Conservation (phyloP, 23 red algal genomes). For the Cyanidiococcus yangmingshanensis region DNA sequence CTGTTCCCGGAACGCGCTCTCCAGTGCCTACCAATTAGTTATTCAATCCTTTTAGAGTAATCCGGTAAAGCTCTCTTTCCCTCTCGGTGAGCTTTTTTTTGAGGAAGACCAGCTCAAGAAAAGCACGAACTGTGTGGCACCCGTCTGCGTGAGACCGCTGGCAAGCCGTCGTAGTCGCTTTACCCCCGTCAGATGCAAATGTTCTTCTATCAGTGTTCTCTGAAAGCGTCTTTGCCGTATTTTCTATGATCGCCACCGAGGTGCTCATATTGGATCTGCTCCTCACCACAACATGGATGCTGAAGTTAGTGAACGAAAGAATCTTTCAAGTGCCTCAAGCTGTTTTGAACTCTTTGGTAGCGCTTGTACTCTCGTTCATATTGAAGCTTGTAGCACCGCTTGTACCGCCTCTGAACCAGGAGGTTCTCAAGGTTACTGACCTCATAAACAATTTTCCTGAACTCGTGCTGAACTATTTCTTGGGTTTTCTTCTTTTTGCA, state of each 20-base stretch:
- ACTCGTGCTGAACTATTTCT: constrained; percentile 73
- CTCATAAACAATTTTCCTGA: constrained; percentile 49
- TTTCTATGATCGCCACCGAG: background rate
- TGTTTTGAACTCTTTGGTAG: background rate
- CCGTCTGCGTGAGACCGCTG: too few species aligned
- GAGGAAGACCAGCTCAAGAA: too few species aligned
- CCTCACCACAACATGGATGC: constrained; percentile 3
- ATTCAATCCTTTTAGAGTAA: too few species aligned
- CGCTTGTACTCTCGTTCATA: background rate
- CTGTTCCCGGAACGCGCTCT: too few species aligned
- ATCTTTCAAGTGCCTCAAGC: background rate
- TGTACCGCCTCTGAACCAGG: background rate
- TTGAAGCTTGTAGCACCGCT: background rate
- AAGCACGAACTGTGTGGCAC: too few species aligned
- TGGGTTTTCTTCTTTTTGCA: constrained; percentile 91
- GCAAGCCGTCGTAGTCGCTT: too few species aligned
- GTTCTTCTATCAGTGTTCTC: too few species aligned
- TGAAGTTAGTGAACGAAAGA: background rate
- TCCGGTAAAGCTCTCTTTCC: too few species aligned
- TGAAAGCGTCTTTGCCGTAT: too few species aligned
- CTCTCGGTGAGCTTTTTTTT: too few species aligned
- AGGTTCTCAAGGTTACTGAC: background rate
- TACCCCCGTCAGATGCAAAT: too few species aligned
- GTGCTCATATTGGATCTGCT: background rate
- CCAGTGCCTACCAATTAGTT: too few species aligned